These are phyloP conservation scores for Anaeromyces robustus DNA, from an alignment of 192 early-diverging fungal species.

Conservation along the genomic window DNA sequence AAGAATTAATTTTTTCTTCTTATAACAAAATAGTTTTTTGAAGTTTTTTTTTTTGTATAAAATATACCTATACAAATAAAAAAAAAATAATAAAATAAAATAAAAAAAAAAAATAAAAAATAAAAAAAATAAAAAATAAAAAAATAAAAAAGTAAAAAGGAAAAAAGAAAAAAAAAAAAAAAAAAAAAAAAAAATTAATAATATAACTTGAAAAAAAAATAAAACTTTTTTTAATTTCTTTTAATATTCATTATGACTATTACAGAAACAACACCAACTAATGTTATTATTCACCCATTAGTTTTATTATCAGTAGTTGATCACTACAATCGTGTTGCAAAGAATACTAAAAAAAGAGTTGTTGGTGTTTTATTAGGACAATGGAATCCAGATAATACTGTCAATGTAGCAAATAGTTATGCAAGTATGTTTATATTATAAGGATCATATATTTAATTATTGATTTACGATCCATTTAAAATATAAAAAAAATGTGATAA, in stretches of 20 bases:
- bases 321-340: slow-evolving; percentile 94
- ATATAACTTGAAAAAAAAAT: background rate
- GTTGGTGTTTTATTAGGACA: slow-evolving; percentile 95
- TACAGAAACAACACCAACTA: background rate
- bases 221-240: background rate
- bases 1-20: too few relatives aligned
- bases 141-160: too few relatives aligned
- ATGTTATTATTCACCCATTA: slow-evolving; percentile 85
- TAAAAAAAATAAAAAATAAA: too few relatives aligned
- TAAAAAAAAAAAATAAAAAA: too few relatives aligned
- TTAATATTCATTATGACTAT: background rate
- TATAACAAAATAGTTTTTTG: too few relatives aligned
- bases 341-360: slow-evolving; percentile 87
- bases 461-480: slow-evolving; percentile 1
- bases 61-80: too few relatives aligned
- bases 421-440: slow-evolving; percentile 50
- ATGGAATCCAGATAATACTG: slow-evolving; percentile 51
- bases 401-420: slow-evolving; percentile 96
- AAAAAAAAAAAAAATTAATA: background rate
- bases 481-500: background rate
- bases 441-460: background rate
- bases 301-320: slow-evolving; percentile 97
- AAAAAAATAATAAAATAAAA: too few relatives aligned
- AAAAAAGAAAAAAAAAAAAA: too few relatives aligned
- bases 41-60: too few relatives aligned